Conservation (phyloP, 2,329 filamentous ascomycete species). For the Phialocephala sp. region DNA sequence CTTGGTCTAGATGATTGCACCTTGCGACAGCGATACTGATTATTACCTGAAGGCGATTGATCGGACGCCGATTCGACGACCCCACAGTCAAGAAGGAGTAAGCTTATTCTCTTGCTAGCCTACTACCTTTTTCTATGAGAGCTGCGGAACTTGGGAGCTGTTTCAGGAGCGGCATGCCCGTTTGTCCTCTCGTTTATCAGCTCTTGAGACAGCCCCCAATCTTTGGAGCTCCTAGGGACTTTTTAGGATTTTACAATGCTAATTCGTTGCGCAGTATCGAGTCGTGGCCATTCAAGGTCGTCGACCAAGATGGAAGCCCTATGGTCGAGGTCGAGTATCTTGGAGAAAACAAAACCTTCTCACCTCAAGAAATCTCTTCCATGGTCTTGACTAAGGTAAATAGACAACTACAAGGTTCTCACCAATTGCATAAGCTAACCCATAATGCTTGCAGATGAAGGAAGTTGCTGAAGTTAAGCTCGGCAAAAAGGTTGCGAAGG, state of each 20-base stretch:
- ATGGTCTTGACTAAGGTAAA: conserved; percentile 97
- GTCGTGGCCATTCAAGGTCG: conserved; percentile 99
- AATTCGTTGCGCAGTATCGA: no score
- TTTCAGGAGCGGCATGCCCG: neutral
- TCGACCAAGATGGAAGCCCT: conserved; percentile 87
- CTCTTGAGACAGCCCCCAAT: neutral
- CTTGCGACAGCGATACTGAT: conserved; percentile 22
- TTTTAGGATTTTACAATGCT: no score
- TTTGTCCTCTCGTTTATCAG: no score
- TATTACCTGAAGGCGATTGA: conserved; percentile 75
- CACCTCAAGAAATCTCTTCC: conserved; percentile 97
- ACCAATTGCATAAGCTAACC: conserved; percentile 7
- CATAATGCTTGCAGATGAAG: conserved; percentile 76
- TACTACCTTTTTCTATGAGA: no score
- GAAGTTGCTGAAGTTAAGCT: conserved; percentile 98
- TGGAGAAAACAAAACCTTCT: conserved; percentile 93
- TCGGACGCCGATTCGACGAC: conserved; percentile 94
- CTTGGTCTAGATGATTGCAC: neutral
- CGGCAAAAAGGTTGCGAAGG: conserved; percentile 98
- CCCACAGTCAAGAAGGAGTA: conserved; percentile 97
- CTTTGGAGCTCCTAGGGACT: no score
- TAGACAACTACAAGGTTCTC: neutral
- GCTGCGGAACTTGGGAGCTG: no score
- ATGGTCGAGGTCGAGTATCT: conserved; percentile 96
- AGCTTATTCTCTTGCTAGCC: no score